Base-by-base conservation (phyloP, 108 stramenopile species). In the Parietichytrium sp. region DNA sequence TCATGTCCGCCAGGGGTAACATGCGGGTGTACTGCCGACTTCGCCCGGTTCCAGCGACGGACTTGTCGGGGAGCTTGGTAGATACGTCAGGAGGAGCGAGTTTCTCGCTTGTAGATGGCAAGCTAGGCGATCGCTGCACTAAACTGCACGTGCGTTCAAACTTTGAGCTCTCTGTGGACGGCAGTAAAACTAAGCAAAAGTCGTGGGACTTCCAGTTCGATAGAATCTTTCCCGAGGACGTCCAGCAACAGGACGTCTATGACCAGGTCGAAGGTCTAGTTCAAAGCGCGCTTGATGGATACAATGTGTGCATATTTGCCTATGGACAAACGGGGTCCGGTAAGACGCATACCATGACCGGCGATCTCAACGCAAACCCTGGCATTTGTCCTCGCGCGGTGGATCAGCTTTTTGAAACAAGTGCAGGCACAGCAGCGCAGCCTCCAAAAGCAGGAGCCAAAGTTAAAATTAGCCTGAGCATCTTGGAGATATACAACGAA, bases 241-340 rank as follows among this genome's bases (percentile, higher is more conserved):
- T 88, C 27, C 52, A 61, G 4, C 96, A 98, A 54, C 54, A 83
- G 29, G 93, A 94, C 54, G 87, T 99, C 1, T 99, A 96, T 55
- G 88, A 84, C 18, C 95, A 97, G 83, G 89, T 98, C 18, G 90
- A 94, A 48, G 92, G 91, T 23, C 88, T 97, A 3, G 92, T 96
- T 12, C 82, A 93, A 15, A 90, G 93, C 72, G 95, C 91, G 10
- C 79, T 99, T 54, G 97, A 97, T 86, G 98, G 98, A 3, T 96
- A 90, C 89, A 96, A 95, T 30, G 92, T 94, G 4, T 96, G 95
- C 84, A 82, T 98, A 20, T 90, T 99, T 81, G 93, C 95, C 3
- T 97, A 95, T 83, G 98, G 98, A 18, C 96, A 96, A 83, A 88
- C 91, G 25, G 89, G 92, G 33, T 81, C 89, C 38, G 98, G 98